phyloP scores from a whole-genome alignment of 306 rosid species.

The Castanea mollissima region DNA sequence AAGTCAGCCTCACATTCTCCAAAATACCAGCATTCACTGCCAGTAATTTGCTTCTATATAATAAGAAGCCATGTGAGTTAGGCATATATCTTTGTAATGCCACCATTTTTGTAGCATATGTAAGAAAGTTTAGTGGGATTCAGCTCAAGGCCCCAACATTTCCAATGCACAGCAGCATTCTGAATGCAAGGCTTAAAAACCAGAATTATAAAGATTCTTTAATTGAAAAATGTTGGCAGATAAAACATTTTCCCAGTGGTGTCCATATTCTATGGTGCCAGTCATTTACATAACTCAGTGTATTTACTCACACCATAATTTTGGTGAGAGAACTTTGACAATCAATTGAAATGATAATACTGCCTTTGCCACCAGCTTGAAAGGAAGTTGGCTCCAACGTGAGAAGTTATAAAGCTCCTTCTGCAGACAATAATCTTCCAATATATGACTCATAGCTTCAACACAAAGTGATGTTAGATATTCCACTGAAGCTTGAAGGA shows the following conservation, averaged over 20 bases:
- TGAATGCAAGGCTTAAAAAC: neutral
- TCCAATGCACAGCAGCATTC: neutral
- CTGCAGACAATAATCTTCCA: neutral
- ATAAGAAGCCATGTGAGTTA: neutral
- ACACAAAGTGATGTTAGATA: neutral
- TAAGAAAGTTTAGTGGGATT: neutral
- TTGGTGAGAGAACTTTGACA: neutral
- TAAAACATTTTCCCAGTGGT: neutral
- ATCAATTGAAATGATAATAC: neutral
- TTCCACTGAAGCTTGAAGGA: constrained; percentile 15
- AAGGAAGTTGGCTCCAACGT: neutral
- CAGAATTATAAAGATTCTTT: neutral
- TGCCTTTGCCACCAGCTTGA: neutral
- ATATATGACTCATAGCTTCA: constrained; percentile 13
- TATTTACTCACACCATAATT: constrained; percentile 23
- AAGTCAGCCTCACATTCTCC: too few relatives aligned
- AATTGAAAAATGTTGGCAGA: neutral
- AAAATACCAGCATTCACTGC: neutral
- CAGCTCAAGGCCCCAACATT: neutral
- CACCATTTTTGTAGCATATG: neutral
- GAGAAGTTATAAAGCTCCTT: constrained; percentile 18
- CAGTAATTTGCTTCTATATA: neutral
- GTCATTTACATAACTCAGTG: constrained; percentile 29
- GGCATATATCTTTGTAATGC: too few relatives aligned
- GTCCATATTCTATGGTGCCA: constrained; percentile 1